phyloP scores from a whole-genome alignment of 345 rosid genomes.

The Bruguiera parviflora region DNA sequence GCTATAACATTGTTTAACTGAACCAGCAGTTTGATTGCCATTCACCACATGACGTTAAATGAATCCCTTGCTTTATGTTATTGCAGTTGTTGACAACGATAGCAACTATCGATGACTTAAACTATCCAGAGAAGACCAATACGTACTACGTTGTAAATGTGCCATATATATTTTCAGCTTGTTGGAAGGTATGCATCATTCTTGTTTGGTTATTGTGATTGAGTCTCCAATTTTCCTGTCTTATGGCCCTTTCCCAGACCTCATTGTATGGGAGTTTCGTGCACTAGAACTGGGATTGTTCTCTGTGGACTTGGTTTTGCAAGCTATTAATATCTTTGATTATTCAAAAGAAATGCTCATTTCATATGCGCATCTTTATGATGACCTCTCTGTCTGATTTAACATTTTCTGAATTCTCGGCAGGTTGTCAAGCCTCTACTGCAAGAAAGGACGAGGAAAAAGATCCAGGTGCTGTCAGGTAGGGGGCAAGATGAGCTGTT shows the following conservation, averaged over 20 bases:
- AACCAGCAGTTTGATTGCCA: too few species aligned
- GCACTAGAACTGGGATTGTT: neutral
- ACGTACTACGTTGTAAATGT: constrained; percentile 84
- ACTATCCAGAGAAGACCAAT: constrained; percentile 93
- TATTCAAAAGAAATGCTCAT: neutral
- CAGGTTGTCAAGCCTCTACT: constrained; percentile 92
- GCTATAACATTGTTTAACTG: too few species aligned
- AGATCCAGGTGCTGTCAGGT: constrained; percentile 75
- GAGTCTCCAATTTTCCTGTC: neutral
- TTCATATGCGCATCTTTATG: neutral
- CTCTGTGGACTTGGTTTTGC: neutral
- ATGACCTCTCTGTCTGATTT: neutral
- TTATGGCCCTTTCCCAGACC: too few species aligned
- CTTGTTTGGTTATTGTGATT: neutral
- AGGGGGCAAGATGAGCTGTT: constrained; percentile 74
- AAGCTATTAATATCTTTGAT: neutral
- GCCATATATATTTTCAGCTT: constrained; percentile 88
- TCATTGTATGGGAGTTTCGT: too few species aligned
- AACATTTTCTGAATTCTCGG: constrained; percentile 4
- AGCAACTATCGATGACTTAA: constrained; percentile 82
- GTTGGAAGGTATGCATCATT: constrained; percentile 65
- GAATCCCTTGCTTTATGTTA: constrained; percentile 1
- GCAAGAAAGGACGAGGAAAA: constrained; percentile 89
- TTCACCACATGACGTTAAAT: neutral
- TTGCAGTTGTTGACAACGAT: constrained; percentile 81